Base-by-base conservation (phyloP, 306 rosid species). In the Lathyrus tuberosus region DNA sequence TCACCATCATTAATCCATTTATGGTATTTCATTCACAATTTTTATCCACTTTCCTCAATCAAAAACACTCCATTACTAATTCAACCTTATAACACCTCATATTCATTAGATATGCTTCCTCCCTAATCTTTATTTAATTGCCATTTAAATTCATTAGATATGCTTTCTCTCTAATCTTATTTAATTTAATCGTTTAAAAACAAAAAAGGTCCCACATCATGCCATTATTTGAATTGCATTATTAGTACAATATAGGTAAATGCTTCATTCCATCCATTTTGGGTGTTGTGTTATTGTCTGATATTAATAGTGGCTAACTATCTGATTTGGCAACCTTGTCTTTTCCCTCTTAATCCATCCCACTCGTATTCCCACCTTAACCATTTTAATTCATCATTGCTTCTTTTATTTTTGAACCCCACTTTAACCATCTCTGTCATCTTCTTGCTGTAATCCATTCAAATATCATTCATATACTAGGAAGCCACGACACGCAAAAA, bases 241-340 rank as follows among this genome's bases (percentile, higher is more conserved):
- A 53, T 53, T 53, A 35, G 40, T 35, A 35, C 35, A 31, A 26
- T 26, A 26, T 4, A 24, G 0, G 5, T 4, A 11, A 3, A 18
- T 52, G 30, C 6, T 4, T 2, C 31, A 22, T 53, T 52, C 53
- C 53, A 17, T 53, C 60, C 60, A 20, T 20, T 53, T 53, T 53
- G 15, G 35, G 60, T 22, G 15, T 5, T 53, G 33, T 22, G 15
- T 5, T 22, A 3, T 10, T 51, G 57, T 51, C 60, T 10, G 15
- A 22, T 53, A 53, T 53, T 11, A 5, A 53, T 53, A 24, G 18
- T 57, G 12, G 63, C 18, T 57, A n/a, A 59, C 22, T 31, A n/a
- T 18, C 43, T 59, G 43, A 59, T 59, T 59, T 59, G 65, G 65
- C 65, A 59, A 59, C 65, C 1, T 33, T 59, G 65, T 59, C 4